Evolutionary conservation across 1,284 basidiomycete genomes (phyloP), one percentile per base, ranked within the genome.

Genomic region (Sanguinoderma infundibulare): DNA sequence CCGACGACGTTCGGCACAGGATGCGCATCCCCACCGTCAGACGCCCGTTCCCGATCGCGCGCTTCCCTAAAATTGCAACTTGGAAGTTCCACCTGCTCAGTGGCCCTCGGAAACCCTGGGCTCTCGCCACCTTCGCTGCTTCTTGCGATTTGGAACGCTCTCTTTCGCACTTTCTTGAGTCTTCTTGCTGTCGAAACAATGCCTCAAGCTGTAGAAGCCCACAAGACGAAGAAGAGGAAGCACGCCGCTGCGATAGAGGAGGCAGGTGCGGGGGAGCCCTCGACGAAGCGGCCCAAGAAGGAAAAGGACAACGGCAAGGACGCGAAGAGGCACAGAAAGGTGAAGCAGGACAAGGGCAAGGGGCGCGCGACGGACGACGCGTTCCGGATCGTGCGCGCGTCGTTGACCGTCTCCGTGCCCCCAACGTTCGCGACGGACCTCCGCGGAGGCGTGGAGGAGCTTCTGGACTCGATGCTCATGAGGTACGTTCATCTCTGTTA

Each of bases 401-500:
- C 86, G 17, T 82, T 96, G 67, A 78, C 83, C 22, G 77, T 97
- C 38, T 90, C 92, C n/a, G 83, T 98, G 22, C 86, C 95, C 24
- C 95, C 95, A 1, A 82, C 91, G 57, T 97, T 94, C 75, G 84
- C 91, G 9, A 83, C 78, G 53, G 85, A 91, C 75, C 85, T 88
- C 49, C 79, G 83, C 30, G 79, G 77, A 46, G 96, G 96, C 10
- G 92, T 89, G 14, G 85, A 90, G 69, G 95, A 98, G 76, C 89
- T 95, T 83, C 78, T 98, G 30, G 94, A 98, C 74, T 92, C 91
- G 10, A 91, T 96, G 90, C 79, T 97, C 26, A 97, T 98, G 95
- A 86, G 93, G 95, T 95, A 72, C 73, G 87, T 77, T 9, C 32
- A 24, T 39, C 2, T 1, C 20, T 22, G 15, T 28, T 3, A 6